Evolutionary conservation across 164 flowering plant species (phyloP).

Genomic region (Stephania cephalantha): DNA sequence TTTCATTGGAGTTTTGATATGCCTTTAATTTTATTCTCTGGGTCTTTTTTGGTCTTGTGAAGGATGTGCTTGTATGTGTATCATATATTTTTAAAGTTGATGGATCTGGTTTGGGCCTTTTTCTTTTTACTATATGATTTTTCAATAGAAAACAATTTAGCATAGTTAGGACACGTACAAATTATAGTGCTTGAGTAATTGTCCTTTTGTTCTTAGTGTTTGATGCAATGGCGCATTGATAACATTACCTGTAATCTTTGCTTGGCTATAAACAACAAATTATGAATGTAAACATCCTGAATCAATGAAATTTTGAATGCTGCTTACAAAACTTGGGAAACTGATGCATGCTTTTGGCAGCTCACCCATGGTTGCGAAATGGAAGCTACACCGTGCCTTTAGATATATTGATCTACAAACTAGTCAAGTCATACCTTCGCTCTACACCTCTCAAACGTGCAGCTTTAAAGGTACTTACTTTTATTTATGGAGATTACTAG

Average conservation of each 20-base stretch:
- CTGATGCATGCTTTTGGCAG: constrained; percentile 38
- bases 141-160: not conserved
- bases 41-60: not conserved
- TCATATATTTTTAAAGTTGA: not conserved
- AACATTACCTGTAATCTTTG: not conserved
- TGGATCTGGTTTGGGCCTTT: not conserved
- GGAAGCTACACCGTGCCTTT: constrained; percentile 51
- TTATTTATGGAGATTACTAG: not conserved
- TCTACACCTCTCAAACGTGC: constrained; percentile 84
- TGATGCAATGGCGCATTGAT: not conserved
- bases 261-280: not conserved
- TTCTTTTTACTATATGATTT: not conserved
- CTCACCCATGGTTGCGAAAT: constrained; percentile 92
- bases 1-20: not conserved
- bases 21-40: not conserved
- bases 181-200: not conserved
- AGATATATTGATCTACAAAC: constrained; percentile 70
- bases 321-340: constrained; percentile 1
- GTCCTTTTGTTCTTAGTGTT: not conserved
- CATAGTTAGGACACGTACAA: not conserved
- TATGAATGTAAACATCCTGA: not conserved
- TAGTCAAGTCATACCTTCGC: constrained; percentile 83
- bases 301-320: not conserved
- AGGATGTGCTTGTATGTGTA: not conserved
- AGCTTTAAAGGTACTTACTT: constrained; percentile 62